Evolutionary conservation across 345 rosid genomes (phyloP).

Genomic region (Corymbia maculata): DNA sequence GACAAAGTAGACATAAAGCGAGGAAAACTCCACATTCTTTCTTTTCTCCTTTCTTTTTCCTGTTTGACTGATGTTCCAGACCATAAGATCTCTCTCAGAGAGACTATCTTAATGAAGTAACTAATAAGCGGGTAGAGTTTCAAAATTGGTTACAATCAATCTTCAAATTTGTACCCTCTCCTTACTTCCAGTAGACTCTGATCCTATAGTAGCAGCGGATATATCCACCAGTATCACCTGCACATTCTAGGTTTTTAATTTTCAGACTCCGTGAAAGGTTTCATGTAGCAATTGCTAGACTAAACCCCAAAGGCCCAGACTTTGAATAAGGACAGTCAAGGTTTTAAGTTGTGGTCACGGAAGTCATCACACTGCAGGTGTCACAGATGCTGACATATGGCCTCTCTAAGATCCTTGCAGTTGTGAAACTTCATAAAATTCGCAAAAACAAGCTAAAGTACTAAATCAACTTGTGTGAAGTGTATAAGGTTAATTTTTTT

Average conservation of each 20-base stretch:
- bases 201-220: not conserved
- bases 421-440: not conserved
- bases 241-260: not conserved
- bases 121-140: not conserved
- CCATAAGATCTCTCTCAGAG: not conserved
- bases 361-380: not conserved
- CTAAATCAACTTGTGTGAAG: not conserved
- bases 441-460: not conserved
- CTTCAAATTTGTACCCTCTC: not conserved
- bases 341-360: not conserved
- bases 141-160: not conserved
- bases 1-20: not conserved
- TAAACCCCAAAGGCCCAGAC: not conserved
- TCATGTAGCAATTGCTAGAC: not conserved
- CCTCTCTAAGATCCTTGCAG: not conserved
- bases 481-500: not conserved
- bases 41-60: not conserved
- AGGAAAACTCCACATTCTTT: not conserved
- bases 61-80: not conserved
- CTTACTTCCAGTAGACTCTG: not conserved
- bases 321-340: not conserved
- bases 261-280: not conserved
- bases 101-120: not conserved
- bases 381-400: not conserved
- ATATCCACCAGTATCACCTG: not conserved